Base-by-base conservation (phyloP, 768 basidiomycete genomes). In the Termitomyces sp. region DNA sequence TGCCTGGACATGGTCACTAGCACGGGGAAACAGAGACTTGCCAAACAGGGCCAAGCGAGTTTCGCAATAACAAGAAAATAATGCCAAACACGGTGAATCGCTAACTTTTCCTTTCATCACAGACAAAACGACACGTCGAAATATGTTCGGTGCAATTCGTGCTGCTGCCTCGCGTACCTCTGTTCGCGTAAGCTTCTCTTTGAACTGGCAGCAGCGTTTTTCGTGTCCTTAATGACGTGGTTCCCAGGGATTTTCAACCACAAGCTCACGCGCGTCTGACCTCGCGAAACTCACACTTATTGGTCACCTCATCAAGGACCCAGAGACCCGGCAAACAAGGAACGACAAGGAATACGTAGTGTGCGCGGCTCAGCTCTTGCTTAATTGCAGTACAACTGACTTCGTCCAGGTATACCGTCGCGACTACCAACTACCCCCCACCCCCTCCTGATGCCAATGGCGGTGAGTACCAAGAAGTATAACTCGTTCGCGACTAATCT, bases 1-100 rank as follows among this genome's bases (percentile, higher is more conserved):
- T 98, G 97, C 71, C 97, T 82, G 5, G 96, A 98, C 94, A 98
- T 94, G 60, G 26, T 52, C 8, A 36, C n/a, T 0, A 33, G 59
- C 1, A 37, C 14, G 43, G 16, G n/a, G 44, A 47, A 20, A 30
- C 34, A 33, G 27, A 12, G 27, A 12, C 20, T 16, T 44, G 36
- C 20, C 57, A 63, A 67, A 62, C 56, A 55, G 16, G 36, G 47
- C 20, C 55, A 53, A 57, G 27, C 32, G 26, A 6, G 33, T 39
- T 36, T 14, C 22, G 14, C 27, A 34, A 51, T 43, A 56, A n/a
- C 48, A 6, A 30, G 7, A 26, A 55, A 62, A 69, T 59, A 68
- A 32, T 40, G 16, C 44, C 65, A 64, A 66, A 67, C 59, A 67
- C 42, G 26, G 39, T 52, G 13, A n/a, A 10, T 22, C 26, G 18